Base-by-base conservation (phyloP, 2,329 filamentous ascomycete genomes). In the Knoxdaviesia capensis region DNA sequence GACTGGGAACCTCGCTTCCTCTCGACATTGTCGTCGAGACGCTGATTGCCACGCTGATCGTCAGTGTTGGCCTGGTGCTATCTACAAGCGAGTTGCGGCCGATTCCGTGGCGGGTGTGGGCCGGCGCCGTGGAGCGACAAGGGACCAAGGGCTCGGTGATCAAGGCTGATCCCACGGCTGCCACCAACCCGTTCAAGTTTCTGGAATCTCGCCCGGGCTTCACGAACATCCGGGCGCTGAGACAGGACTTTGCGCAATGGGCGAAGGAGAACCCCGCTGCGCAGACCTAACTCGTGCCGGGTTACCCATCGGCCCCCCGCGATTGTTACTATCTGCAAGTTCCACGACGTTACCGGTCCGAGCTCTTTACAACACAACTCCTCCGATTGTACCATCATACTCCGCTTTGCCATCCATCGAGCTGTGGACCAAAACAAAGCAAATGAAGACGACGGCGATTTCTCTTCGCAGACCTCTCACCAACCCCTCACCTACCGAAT, bases 11-110 rank as follows among this genome's bases (percentile, higher is more conserved):
- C 44, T 63, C 69, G 10, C 69, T 96, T 1, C 88, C 90, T 0
- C 61, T 82, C 47, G 90, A 98, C 54, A 92, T 98, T 52, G 74
- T 77, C 34, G 69, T 93, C 50, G 90, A 98, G 61, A 86, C 87
- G 1, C 65, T 96, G 10, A 58, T 81, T 37, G 82, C 86, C 1
- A 78, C 90, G 5, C 58, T 92, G 29, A 56, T 87, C n/a, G 69
- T 93, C n/a, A 82, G 79, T 43, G 56, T 85, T 1, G 90, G 88
- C 36, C 74, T 96, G 31, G 85, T 94, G 1, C 59, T 85, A 1
- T 77, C 77, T 34, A 80, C 83, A 4, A 77, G 83, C 8, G 73
- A 75, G 38, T 66, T 96, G 48, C 80, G 84, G 56, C 90, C 90
- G 3, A 88, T 96, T 51, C 72, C 79, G 57, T 86, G 81, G 79